These are phyloP conservation scores for Coniochaeta sp. DNA, from an alignment of 2,329 filamentous ascomycete genomes.

Conservation along the genomic window DNA sequence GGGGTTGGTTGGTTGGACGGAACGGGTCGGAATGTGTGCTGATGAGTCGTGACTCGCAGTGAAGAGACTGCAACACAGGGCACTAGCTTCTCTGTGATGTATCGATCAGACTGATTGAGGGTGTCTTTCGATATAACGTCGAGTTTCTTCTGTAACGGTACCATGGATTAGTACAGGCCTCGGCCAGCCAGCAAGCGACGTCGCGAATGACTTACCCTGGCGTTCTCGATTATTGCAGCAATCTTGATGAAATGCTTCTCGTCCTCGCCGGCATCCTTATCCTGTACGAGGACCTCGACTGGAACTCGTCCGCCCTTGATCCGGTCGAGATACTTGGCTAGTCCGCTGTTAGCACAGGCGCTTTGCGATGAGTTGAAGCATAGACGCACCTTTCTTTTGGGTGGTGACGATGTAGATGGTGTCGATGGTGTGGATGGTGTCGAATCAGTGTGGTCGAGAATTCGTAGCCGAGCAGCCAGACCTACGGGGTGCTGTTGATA, in stretches of 20 bases:
- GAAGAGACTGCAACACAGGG: too few relatives aligned
- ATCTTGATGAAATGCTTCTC: constrained; percentile 83
- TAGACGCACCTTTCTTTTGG: constrained; percentile 76
- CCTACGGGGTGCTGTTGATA: too few relatives aligned
- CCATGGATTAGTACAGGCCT: neutral
- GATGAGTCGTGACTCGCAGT: too few relatives aligned
- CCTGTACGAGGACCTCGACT: constrained; percentile 83
- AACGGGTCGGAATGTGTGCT: too few relatives aligned
- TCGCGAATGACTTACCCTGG: constrained; percentile 59
- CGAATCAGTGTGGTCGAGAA: constrained; percentile 96
- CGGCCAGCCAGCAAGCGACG: constrained; percentile 11
- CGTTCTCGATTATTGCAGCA: constrained; percentile 75
- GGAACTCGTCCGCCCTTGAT: constrained; percentile 89
- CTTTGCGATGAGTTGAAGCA: neutral
- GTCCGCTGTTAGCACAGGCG: constrained; percentile 21
- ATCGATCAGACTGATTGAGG: too few relatives aligned
- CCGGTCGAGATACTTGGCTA: constrained; percentile 87
- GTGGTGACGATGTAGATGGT: constrained; percentile 90
- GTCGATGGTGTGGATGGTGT: constrained; percentile 82
- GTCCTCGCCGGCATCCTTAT: constrained; percentile 88
- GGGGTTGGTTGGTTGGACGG: too few relatives aligned
- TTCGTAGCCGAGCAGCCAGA: constrained; percentile 97
- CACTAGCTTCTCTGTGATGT: too few relatives aligned
- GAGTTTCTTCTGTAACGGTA: constrained; percentile 65
- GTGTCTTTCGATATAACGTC: constrained; percentile 80